Base-by-base conservation (phyloP, 768 basidiomycete species). In the Lentinula sp. region DNA sequence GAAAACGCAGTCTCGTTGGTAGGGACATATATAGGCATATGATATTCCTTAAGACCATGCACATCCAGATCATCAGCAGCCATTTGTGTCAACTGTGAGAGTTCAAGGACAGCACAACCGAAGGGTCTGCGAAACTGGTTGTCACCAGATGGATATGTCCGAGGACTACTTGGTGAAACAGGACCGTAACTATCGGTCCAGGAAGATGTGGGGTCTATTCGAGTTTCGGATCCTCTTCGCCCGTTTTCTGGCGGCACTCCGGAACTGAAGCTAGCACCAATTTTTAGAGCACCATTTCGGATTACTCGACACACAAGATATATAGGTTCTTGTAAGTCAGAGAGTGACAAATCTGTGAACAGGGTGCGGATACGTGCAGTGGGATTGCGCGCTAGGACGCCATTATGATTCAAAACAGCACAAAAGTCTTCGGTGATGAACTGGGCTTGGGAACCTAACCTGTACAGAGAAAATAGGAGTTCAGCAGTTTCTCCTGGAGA, bases 371-470 rank as follows among this genome's bases (percentile, higher is more conserved):
- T 87, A 32, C 83, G 83, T 28, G 81, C 81, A 4, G 84, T 73
- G 4, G 93, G 90, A 67, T 94, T 87, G 9, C 90, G 84, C n/a
- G 89, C 83, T 18, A 89, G 80, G 21, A 89, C 89, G 5, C 96
- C 96, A 60, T 96, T 92, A 73, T 95, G 91, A 71, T 96, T 95
- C 10, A 98, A 80, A 46, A 96, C 77, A 9, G 85, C 87, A 68
- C 89, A 95, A 66, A 89, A 96, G 10, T 98, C 96, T 72, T 98
- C 96, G 0, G 94, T 95, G 45, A 98, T 83, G 71, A 95, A 98
- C 54, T 91, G 88, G 4, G 81, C 81, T 55, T 89, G 91, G 55
- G 83, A 81, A 69, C 90, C 88, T n/a, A 56, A 13, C 73, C 88
- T 91, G 80, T 91, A 98, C 6, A 98, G 80, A 10, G 93, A 95